Percentiles rank a stretch among this genome's conserved stretches.
Evolutionary conservation across 768 basidiomycete species (phyloP).

Genomic region (Suillus tomentosus): DNA sequence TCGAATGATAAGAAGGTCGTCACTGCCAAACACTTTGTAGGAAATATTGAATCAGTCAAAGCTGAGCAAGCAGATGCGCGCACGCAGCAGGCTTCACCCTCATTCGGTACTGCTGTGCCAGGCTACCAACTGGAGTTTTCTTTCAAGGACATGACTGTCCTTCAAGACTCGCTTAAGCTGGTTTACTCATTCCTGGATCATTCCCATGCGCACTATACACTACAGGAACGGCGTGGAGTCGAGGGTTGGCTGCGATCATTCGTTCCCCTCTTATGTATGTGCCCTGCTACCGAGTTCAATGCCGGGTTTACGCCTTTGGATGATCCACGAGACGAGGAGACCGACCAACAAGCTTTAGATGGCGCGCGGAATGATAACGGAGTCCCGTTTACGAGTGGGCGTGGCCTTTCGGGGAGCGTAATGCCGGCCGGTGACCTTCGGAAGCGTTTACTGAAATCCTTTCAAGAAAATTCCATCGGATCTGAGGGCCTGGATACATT

Average conservation of each 20-base stretch:
- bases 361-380: conserved; percentile 28
- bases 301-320: conserved; percentile 60
- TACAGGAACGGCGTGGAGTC: conserved; percentile 76
- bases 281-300: conserved; percentile 66
- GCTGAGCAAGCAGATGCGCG: conserved; percentile 52
- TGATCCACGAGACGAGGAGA: conserved; percentile 41
- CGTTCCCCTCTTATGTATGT: conserved; percentile 79
- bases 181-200: conserved; percentile 91
- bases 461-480: conserved; percentile 54
- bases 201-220: conserved; percentile 72
- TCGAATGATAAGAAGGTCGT: conserved; percentile 93
- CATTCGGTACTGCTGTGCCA: conserved; percentile 48
- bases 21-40: conserved; percentile 80
- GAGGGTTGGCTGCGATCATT: conserved; percentile 86
- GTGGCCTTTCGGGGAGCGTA: conserved; percentile 44
- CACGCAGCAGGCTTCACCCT: conserved; percentile 30
- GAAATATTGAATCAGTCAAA: conserved; percentile 73
- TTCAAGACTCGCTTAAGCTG: conserved; percentile 90
- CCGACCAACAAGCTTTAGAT: conserved; percentile 29
- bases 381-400: conserved; percentile 48
- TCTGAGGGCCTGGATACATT: conserved; percentile 35
- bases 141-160: conserved; percentile 74
- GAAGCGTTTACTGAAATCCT: conserved; percentile 78
- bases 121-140: conserved; percentile 78
- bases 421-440: conserved; percentile 69